phyloP scores from a whole-genome alignment of 2,329 filamentous ascomycete species.

The Cladosporium sp. region DNA sequence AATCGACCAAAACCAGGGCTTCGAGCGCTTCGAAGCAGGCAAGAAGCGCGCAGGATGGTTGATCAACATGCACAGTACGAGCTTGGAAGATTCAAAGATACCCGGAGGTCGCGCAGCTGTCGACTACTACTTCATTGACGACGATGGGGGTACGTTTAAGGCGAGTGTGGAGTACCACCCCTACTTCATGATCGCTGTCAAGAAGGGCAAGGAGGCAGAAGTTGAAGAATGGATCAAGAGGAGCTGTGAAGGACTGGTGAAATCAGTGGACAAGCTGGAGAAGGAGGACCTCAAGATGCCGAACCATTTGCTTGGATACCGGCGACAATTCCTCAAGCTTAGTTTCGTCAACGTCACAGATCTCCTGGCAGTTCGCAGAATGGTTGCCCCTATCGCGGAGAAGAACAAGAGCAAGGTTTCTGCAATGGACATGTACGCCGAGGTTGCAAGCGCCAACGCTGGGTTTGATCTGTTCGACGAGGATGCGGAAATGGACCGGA shows the following conservation, averaged over 20 bases:
- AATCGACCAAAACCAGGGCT: conserved; percentile 95
- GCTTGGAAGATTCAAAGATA: conserved; percentile 75
- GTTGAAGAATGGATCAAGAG: conserved; percentile 91
- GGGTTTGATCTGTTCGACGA: conserved; percentile 96
- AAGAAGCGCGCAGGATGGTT: conserved; percentile 86
- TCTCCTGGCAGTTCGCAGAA: conserved; percentile 75
- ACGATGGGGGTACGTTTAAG: conserved; percentile 86
- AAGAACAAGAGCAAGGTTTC: conserved; percentile 95
- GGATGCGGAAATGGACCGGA: conserved; percentile 69
- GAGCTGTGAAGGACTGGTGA: conserved; percentile 76
- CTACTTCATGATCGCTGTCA: conserved; percentile 89
- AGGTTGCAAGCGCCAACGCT: conserved; percentile 80
- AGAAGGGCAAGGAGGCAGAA: conserved; percentile 80
- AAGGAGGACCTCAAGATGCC: conserved; percentile 81
- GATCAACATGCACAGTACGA: conserved; percentile 88
- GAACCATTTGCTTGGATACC: conserved; percentile 89
- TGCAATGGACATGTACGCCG: conserved; percentile 96
- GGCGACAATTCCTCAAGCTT: conserved; percentile 80
- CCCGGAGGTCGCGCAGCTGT: conserved; percentile 82
- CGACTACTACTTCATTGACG: conserved; percentile 95
- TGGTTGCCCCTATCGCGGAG: conserved; percentile 85
- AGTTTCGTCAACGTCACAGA: conserved; percentile 83
- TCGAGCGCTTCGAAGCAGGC: conserved; percentile 83
- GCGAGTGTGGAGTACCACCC: conserved; percentile 94
- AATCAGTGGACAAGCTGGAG: conserved; percentile 69